Base-by-base conservation (phyloP, 106 monocot genomes). In the Allium fistulosum region DNA sequence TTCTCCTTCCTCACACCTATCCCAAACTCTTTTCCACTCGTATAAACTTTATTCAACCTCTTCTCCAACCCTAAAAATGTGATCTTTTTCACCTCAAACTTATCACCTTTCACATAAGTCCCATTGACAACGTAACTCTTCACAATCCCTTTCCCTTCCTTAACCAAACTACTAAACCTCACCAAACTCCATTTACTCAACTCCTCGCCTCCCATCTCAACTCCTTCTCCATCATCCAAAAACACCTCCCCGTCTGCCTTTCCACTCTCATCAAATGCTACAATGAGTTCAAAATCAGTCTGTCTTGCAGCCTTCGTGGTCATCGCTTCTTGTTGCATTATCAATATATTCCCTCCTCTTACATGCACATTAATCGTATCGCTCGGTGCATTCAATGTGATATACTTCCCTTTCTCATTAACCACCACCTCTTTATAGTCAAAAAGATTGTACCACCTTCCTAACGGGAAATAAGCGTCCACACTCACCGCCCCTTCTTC, bases 361-460 rank as follows among this genome's bases (percentile, higher is more conserved):
- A 49, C 49, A 27, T 74, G 74, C 45, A 74, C 66, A 50, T 74
- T 66, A 7, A 68, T 75, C 18, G 59, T 46, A 46, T 75, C 75
- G 10, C 8, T 46, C 1, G 55, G 51, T 61, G 75, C 75, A 4
- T 61, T 26, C 22, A 75, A 59, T 7, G 16, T 75, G 6, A 75
- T 51, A 4, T 45, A 49, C 27, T 51, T 28, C n/a, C 75, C 75
- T 10, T 22, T 26, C 37, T 11, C 13, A 18, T 7, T 10, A 1
- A 56, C 12, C 14, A 69, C 68, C 27, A 46, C 2, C 0, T 75
- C 15, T 10, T 22, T 4, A 27, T 58, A 9, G 27, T 75, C 28
- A 61, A 75, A 75, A 61, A 75, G 51, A 22, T 61, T 53, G 51
- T 67, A 75, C 75, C 75, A 75, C n/a, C 49, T 58, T 16, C 74